Evolutionary conservation across 1,139 yeast genomes (phyloP), one percentile per base, ranked within the genome.

Genomic region (Saccharomyces pastorianus): DNA sequence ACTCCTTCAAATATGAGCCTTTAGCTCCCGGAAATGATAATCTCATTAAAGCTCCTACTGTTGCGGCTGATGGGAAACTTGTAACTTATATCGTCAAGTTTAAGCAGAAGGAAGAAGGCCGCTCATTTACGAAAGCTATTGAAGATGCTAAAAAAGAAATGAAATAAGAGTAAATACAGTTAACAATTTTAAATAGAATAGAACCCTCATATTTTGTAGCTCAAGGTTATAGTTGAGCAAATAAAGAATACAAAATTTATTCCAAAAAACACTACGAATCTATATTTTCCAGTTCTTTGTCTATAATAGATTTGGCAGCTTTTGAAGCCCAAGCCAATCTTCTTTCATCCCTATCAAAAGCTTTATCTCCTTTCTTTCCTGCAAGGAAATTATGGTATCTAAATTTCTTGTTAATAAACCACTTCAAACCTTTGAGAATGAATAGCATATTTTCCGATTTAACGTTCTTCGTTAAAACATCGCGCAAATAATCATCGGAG

Each of bases 61-160:
- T 85, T 49, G 78, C 76, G 55, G 68, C 73, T 1, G 79, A 72
- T 27, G 74, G 71, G 23, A 69, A 72, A 55, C 71, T 80, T 27
- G 82, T 80, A 34, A 84, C 90, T 0, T 88, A 79, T 66, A 75
- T 88, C 50, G 73, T 86, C 34, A 82, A 82, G 62, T 95, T 90
- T 46, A 91, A 90, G 72, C 81, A 84, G 17, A 75, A 76, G 47
- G 76, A 75, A 2, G 96, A 88, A 69, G 96, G 90, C 23, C 74
- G 79, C 48, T 81, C 79, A 55, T 76, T 91, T 55, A 71, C 80
- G 32, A 75, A 76, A 9, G 74, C 79, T 8, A 74, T 89, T 55
- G 80, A 84, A 61, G 77, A 76, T 52, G 72, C 71, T 4, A 72
- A 73, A 59, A 61, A 62, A 46, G 61, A 60, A 53, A 63, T 68